Conservation (phyloP, 768 basidiomycete genomes). For the Kwoniella bestiolae region DNA sequence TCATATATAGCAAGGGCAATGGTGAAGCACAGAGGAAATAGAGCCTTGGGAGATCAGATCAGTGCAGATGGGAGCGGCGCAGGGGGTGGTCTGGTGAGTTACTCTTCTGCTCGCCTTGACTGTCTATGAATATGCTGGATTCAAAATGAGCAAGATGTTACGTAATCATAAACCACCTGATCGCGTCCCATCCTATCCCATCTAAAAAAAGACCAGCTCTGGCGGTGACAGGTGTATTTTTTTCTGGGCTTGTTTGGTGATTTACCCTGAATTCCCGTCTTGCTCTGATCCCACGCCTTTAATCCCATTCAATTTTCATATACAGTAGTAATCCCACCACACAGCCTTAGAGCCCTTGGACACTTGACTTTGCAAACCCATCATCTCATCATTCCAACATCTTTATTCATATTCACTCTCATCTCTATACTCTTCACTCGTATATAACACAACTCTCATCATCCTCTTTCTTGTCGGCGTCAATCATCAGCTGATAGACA, state of each 20-base stretch:
- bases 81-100: background rate
- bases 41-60: background rate
- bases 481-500: background rate
- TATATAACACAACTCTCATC: background rate
- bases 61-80: background rate
- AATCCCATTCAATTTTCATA: background rate
- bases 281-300: background rate
- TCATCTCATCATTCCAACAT: background rate
- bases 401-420: background rate
- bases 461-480: background rate
- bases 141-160: background rate
- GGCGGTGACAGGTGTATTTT: background rate
- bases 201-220: background rate
- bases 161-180: too few relatives aligned
- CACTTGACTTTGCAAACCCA: background rate
- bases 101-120: too few relatives aligned
- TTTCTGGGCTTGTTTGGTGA: background rate
- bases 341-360: too few relatives aligned
- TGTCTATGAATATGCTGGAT: too few relatives aligned
- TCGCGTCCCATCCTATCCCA: background rate
- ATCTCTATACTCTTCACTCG: too few relatives aligned
- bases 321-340: background rate
- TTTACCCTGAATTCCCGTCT: background rate
- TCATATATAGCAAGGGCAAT: background rate
- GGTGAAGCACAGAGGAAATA: conserved; percentile 10